A percentile compares a stretch with the other conserved stretches of the same genome.
These are phyloP conservation scores for Elsinoe australis DNA, from an alignment of 2,329 filamentous ascomycete genomes.

Conservation along the genomic window DNA sequence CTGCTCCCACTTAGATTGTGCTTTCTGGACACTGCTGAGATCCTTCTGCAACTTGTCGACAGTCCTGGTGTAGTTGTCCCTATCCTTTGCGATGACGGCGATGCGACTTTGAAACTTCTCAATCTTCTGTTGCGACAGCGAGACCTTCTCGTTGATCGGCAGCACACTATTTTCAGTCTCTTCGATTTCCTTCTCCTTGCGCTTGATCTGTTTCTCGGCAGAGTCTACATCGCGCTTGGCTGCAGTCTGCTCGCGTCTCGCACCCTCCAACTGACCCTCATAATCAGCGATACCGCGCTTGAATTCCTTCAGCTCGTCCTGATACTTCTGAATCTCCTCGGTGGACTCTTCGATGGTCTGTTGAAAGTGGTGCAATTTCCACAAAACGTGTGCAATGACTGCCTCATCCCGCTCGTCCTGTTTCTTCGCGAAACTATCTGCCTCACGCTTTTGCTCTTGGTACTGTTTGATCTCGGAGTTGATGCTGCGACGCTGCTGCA, in stretches of 20 bases:
- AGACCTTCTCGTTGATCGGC: slow-evolving; percentile 86
- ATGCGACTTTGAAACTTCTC: slow-evolving; percentile 61
- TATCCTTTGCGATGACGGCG: slow-evolving; percentile 64
- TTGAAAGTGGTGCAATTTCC: slow-evolving; percentile 96
- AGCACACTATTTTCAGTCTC: slow-evolving; percentile 78
- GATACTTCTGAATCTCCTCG: slow-evolving; percentile 81
- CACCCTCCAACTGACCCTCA: slow-evolving; percentile 69
- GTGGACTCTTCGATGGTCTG: slow-evolving; percentile 87
- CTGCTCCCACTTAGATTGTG: slow-evolving; percentile 77
- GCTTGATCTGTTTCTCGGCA: slow-evolving; percentile 76
- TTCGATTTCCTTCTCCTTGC: slow-evolving; percentile 79
- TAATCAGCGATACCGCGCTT: slow-evolving; percentile 80
- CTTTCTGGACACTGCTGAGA: slow-evolving; percentile 76
- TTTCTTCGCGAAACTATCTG: slow-evolving; percentile 86
- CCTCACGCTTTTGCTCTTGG: slow-evolving; percentile 91
- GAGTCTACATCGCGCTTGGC: slow-evolving; percentile 69
- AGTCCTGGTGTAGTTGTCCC: slow-evolving; percentile 59
- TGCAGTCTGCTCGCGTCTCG: slow-evolving; percentile 73
- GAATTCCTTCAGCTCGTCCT: slow-evolving; percentile 90
- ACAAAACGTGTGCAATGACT: slow-evolving; percentile 85
- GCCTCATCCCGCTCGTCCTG: slow-evolving; percentile 84
- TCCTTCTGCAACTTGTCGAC: slow-evolving; percentile 73
- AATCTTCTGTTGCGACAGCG: slow-evolving; percentile 64
- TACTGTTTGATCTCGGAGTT: slow-evolving; percentile 98
- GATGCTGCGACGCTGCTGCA: slow-evolving; percentile 83